These are phyloP conservation scores for Talaromyces sp. DNA, from an alignment of 2,329 filamentous ascomycete genomes.

Conservation along the genomic window DNA sequence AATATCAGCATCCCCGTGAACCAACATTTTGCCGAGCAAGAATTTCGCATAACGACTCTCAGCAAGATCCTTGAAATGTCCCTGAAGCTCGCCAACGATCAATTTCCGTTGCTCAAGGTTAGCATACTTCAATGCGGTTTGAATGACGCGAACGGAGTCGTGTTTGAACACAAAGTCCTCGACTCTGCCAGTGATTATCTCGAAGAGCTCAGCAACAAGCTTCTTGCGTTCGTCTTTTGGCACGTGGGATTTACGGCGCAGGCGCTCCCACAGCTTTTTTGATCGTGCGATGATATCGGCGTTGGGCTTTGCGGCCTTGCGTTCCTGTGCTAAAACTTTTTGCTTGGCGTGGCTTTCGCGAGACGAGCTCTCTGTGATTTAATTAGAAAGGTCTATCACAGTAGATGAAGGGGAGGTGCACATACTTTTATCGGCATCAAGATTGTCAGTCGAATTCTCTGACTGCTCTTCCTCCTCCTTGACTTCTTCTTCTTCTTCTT, in stretches of 20 bases:
- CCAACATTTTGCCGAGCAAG: slow-evolving; percentile 88
- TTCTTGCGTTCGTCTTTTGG: slow-evolving; percentile 82
- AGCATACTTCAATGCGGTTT: slow-evolving; percentile 95
- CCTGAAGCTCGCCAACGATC: slow-evolving; percentile 82
- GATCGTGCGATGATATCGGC: slow-evolving; percentile 82
- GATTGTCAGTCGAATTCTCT: slow-evolving; percentile 13
- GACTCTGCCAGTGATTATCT: slow-evolving; percentile 84
- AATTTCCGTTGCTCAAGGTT: slow-evolving; percentile 77
- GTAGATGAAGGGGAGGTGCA: neutral
- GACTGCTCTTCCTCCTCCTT: slow-evolving; percentile 22
- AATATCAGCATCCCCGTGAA: slow-evolving; percentile 84
- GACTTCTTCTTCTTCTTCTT: slow-evolving; percentile 12
- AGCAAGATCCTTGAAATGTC: slow-evolving; percentile 76
- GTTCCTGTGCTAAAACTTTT: slow-evolving; percentile 79
- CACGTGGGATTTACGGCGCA: slow-evolving; percentile 90
- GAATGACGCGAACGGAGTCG: slow-evolving; percentile 91
- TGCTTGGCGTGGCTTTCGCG: slow-evolving; percentile 91
- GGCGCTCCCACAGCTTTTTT: slow-evolving; percentile 95
- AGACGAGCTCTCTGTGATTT: slow-evolving; percentile 60
- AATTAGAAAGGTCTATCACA: neutral
- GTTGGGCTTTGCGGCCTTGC: slow-evolving; percentile 88
- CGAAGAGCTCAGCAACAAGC: slow-evolving; percentile 84
- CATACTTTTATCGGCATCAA: slow-evolving; percentile 14
- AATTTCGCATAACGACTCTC: slow-evolving; percentile 98
- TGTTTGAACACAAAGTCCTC: slow-evolving; percentile 98